Conservation (phyloP, 306 rosid genomes). For the Prunus dulcis region DNA sequence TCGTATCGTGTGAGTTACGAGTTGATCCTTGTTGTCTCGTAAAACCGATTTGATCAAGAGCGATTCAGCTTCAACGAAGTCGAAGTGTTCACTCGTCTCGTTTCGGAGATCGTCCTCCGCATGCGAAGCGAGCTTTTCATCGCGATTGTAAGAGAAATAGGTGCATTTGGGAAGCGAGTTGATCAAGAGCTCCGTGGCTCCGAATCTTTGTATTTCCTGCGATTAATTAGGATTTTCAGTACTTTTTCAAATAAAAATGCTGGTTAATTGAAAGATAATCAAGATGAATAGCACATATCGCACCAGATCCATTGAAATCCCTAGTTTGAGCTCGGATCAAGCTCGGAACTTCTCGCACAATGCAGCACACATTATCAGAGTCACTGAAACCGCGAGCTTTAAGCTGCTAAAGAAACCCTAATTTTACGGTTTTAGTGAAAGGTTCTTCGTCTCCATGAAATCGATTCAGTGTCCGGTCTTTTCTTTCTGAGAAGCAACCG, state of each 20-base stretch:
- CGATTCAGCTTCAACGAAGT: conserved; percentile 10
- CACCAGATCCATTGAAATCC: conserved; percentile 31
- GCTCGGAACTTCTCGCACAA: background rate
- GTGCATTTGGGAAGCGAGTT: conserved; percentile 9
- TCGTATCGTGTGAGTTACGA: conserved; percentile 14
- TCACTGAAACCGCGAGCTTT: background rate
- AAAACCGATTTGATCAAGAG: conserved; percentile 17
- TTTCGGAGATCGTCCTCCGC: background rate
- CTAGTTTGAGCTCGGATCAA: conserved; percentile 17
- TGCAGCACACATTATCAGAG: background rate
- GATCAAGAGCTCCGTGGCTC: conserved; percentile 14
- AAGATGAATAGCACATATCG: conserved; percentile 1
- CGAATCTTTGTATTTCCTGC: conserved; percentile 16
- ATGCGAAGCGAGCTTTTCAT: background rate
- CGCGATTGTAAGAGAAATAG: background rate
- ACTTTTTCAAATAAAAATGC: background rate
- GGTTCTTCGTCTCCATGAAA: background rate
- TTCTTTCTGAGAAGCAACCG: background rate
- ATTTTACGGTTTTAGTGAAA: background rate
- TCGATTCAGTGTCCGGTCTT: background rate
- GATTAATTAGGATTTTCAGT: background rate
- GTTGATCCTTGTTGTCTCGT: conserved; percentile 23
- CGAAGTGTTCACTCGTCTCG: background rate
- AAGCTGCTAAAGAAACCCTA: conserved; percentile 1
- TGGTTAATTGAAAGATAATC: background rate